phyloP scores from a whole-genome alignment of 2,329 filamentous ascomycete species.

The Clonostachys sp. region DNA sequence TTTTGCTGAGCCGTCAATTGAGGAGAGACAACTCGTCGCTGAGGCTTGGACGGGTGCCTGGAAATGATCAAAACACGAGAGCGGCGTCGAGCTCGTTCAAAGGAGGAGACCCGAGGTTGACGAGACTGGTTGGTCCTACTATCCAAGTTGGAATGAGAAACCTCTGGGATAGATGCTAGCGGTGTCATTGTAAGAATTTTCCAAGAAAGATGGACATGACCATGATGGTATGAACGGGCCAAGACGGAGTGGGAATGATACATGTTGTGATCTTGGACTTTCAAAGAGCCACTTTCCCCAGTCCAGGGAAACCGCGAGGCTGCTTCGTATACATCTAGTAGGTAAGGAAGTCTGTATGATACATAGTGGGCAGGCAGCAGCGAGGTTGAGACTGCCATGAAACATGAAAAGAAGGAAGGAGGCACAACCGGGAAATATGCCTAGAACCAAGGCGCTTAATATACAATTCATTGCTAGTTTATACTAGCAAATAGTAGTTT shows the following conservation, averaged over 20 bases:
- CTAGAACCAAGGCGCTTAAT: too few relatives aligned
- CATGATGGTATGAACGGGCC: too few relatives aligned
- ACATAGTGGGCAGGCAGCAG: too few relatives aligned
- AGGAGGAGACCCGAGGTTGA: constrained; percentile 6
- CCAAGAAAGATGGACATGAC: constrained; percentile 7
- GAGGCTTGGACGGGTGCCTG: constrained; percentile 13
- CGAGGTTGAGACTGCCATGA: neutral
- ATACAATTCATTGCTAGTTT: too few relatives aligned
- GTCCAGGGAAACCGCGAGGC: too few relatives aligned
- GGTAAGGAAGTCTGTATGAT: too few relatives aligned
- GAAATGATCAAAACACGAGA: constrained; percentile 18
- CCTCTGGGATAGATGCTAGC: constrained; percentile 18
- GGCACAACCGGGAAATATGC: neutral
- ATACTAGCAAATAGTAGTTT: too few relatives aligned
- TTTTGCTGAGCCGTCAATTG: neutral
- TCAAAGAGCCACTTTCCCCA: too few relatives aligned
- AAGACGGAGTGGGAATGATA: too few relatives aligned
- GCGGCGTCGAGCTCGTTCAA: constrained; percentile 11
- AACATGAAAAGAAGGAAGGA: neutral
- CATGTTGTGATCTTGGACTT: too few relatives aligned
- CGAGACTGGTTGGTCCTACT: neutral
- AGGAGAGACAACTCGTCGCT: neutral
- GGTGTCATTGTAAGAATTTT: constrained; percentile 17
- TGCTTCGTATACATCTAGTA: too few relatives aligned
- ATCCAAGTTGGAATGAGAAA: neutral